A percentile compares a stretch with the other conserved stretches of the same genome.
phyloP scores from a whole-genome alignment of 129 eudicot species.

The Flaveria bidentis region DNA sequence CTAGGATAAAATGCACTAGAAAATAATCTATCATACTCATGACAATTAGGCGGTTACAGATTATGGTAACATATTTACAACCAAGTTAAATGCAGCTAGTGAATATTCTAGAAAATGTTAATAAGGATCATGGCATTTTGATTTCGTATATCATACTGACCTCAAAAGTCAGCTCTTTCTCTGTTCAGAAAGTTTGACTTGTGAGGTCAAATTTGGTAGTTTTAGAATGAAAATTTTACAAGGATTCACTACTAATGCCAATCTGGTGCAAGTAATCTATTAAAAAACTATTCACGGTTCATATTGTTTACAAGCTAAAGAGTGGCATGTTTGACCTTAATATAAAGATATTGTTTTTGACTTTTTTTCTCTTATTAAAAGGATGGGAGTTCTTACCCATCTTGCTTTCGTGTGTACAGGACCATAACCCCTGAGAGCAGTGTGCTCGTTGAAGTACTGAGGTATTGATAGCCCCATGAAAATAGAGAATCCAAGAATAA shows the following conservation, averaged over 20 bases:
- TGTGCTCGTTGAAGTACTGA: slow-evolving; percentile 86
- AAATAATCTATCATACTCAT: not conserved
- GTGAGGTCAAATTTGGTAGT: not conserved
- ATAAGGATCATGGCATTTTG: no score
- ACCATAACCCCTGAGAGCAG: slow-evolving; percentile 58
- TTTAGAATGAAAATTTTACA: no score
- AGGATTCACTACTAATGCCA: no score
- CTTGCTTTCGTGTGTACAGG: slow-evolving; percentile 88
- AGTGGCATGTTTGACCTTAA: no score
- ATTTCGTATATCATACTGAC: not conserved
- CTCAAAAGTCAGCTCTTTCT: not conserved
- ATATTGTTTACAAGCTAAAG: no score
- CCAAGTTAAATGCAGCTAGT: not conserved
- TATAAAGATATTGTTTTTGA: no score
- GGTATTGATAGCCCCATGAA: slow-evolving; percentile 96
- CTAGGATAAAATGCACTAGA: not conserved
- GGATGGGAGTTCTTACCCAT: slow-evolving; percentile 61
- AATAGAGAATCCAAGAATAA: slow-evolving; percentile 81
- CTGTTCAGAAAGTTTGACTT: not conserved
- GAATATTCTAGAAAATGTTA: not conserved
- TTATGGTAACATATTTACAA: not conserved
- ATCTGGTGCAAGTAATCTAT: no score
- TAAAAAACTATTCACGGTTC: no score
- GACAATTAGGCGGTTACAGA: not conserved
- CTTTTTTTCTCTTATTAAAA: no score